Conservation (phyloP, 192 early-diverging fungal species). For the Linnemannia elongata region DNA sequence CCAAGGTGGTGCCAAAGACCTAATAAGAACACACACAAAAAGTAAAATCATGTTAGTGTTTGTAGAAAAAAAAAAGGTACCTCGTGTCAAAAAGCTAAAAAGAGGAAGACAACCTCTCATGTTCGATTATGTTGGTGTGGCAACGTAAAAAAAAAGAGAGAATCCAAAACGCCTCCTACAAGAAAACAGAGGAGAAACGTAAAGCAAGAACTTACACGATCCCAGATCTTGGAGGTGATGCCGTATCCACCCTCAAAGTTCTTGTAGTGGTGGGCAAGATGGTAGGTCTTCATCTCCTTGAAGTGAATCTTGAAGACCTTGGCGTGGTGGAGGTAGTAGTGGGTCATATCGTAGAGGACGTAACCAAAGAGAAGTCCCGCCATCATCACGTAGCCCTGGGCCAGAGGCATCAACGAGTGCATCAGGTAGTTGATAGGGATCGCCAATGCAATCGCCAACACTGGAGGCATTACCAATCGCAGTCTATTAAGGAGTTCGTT, state of each 20-base stretch:
- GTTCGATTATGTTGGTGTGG: not conserved
- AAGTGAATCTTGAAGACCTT: constrained; percentile 77
- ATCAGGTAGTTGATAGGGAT: constrained; percentile 67
- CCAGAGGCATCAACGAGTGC: constrained; percentile 70
- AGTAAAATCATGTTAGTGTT: not conserved
- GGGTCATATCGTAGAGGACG: constrained; percentile 88
- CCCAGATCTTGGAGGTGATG: constrained; percentile 92
- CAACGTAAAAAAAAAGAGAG: not conserved
- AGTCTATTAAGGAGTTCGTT: constrained; percentile 60
- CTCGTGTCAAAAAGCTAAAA: not conserved
- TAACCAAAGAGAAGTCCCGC: constrained; percentile 86
- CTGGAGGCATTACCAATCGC: constrained; percentile 95
- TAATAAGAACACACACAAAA: constrained; percentile 6
- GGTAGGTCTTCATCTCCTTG: constrained; percentile 91
- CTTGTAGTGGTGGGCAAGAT: constrained; percentile 95
- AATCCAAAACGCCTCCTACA: too few species aligned
- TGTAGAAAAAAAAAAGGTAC: not conserved
- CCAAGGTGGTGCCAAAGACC: constrained; percentile 51
- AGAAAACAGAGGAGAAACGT: not conserved
- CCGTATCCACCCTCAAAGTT: constrained; percentile 88
- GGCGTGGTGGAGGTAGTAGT: constrained; percentile 96
- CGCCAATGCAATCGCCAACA: constrained; percentile 76
- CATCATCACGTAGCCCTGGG: constrained; percentile 74
- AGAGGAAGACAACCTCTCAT: not conserved
- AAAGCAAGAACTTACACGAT: constrained; percentile 65